Evolutionary conservation across 2,329 filamentous ascomycete genomes (phyloP).

Genomic region (Pezizomycotina sp.): DNA sequence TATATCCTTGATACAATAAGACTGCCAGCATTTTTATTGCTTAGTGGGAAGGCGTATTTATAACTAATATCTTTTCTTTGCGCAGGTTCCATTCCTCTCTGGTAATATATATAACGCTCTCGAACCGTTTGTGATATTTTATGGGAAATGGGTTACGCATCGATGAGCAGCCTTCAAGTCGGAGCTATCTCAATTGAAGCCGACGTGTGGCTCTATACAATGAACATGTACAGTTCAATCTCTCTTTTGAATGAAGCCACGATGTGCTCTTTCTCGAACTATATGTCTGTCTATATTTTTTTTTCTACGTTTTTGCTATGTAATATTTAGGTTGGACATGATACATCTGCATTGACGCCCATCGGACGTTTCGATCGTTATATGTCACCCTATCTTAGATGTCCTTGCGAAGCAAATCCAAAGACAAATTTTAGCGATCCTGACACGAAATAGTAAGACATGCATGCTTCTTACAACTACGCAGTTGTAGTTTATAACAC

Average conservation of each 20-base stretch:
- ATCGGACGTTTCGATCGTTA: constrained; percentile 43
- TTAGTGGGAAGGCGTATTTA: no score
- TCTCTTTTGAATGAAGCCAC: no score
- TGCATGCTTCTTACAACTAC: no score
- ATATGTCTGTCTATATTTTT: neutral
- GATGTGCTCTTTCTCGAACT: neutral
- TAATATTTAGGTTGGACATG: constrained; percentile 39
- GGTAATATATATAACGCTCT: constrained; percentile 3
- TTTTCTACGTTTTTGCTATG: neutral
- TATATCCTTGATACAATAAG: constrained; percentile 50
- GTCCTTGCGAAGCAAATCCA: constrained; percentile 41
- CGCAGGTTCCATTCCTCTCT: constrained; percentile 34
- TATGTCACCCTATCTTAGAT: constrained; percentile 47
- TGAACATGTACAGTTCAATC: no score
- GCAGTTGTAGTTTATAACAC: no score
- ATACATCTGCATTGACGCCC: constrained; percentile 37
- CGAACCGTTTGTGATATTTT: neutral
- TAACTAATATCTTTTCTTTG: no score
- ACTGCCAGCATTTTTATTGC: no score
- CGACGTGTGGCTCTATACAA: constrained; percentile 54
- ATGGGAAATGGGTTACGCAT: neutral
- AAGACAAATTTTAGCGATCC: no score
- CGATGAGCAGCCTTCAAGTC: constrained; percentile 31
- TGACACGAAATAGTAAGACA: no score
- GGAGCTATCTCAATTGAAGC: constrained; percentile 50